These are phyloP conservation scores for Rhodocollybia butyracea DNA, from an alignment of 768 basidiomycete genomes.

Conservation along the genomic window DNA sequence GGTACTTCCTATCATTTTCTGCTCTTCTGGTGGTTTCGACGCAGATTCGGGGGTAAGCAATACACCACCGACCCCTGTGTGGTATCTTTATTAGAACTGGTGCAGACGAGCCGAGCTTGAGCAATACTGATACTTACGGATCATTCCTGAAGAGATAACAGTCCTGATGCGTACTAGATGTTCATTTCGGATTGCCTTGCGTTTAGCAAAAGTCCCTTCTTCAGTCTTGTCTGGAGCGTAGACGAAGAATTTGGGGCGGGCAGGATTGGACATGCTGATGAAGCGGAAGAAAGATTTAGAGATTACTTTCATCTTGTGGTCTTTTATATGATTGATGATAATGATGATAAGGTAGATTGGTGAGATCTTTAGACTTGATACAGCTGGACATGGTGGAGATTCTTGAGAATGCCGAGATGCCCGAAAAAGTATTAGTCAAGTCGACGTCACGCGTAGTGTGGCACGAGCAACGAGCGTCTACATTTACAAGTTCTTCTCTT, in stretches of 20 bases:
- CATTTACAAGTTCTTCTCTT: no score
- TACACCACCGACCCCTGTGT: constrained; percentile 54
- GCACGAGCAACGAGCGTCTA: no score
- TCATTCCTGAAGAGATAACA: constrained; percentile 37
- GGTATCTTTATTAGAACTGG: no score
- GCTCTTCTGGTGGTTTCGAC: constrained; percentile 34
- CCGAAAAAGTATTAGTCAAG: no score
- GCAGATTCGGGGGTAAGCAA: constrained; percentile 58
- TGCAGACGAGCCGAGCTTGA: background rate
- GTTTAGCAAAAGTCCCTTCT: constrained; percentile 50
- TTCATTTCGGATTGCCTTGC: constrained; percentile 49
- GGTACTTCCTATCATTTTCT: constrained; percentile 60
- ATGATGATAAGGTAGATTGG: no score
- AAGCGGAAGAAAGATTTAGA: background rate
- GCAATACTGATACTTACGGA: constrained; percentile 39
- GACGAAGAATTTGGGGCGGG: constrained; percentile 43
- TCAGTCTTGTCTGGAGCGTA: constrained; percentile 68
- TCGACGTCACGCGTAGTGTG: no score
- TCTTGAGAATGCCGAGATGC: no score
- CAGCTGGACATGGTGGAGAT: no score
- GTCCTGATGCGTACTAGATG: constrained; percentile 49
- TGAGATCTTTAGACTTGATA: no score
- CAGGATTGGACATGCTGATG: constrained; percentile 11
- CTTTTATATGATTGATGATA: no score
- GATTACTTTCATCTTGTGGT: no score